Evolutionary conservation across 2,329 filamentous ascomycete species (phyloP), one percentile per base, ranked within the genome.

Genomic region (Elsinoe australis): DNA sequence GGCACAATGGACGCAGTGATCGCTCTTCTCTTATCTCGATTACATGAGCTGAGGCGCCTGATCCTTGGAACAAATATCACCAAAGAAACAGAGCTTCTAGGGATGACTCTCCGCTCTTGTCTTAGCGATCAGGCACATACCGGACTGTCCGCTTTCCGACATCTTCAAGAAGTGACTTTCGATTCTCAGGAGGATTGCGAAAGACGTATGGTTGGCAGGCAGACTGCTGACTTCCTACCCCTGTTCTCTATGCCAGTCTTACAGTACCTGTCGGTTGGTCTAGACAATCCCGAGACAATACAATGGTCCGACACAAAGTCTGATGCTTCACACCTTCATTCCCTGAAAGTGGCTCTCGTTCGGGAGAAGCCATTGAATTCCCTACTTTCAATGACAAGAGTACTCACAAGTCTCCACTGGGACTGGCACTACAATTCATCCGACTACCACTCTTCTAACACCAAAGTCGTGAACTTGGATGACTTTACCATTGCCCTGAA

Each of bases 1-100:
- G 38, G 38, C 8, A 24, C 24, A n/a, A 42, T 42, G 38, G 38
- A 42, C 9, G 38, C 38, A 6, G 15, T 42, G 12, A 5, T 26
- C 2, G 38, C 38, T 15, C 38, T 42, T 19, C 17, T 42, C n/a
- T 5, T 28, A 17, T 42, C 38, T 4, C 38, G 28, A 29, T 15
- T 42, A 14, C 5, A 6, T 9, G 9, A 42, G 12, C 9, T 14
- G 10, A 36, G 10, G 10, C 4, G 18, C 18, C 33, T 36, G 33
- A 36, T 21, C 17, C 10, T 36, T 9, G 17, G 17, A 10, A 15
- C 33, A 4, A 17, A 12, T 4, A 14, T 36, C 18, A 36, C 33
- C 14, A 36, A 10, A 21, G n/a, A 12, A 17, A 36, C 33, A 3
- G 12, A 12, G 9, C n/a, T 21, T 17, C 33, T 36, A 15, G 33